These are phyloP conservation scores for Pyrus pyrifolia DNA, from an alignment of 306 rosid genomes.

Conservation along the genomic window DNA sequence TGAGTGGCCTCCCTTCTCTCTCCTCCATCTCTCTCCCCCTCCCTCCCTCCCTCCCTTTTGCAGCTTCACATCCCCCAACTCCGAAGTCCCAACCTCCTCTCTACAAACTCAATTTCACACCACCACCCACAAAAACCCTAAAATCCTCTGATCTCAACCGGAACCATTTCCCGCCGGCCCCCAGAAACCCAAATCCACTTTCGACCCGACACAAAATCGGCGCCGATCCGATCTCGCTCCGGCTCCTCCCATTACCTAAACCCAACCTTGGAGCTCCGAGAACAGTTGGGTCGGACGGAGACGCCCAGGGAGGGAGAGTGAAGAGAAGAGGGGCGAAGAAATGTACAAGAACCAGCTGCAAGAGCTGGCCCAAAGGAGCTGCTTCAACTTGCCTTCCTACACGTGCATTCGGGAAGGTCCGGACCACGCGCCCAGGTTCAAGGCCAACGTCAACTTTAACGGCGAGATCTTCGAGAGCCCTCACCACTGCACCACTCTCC, in stretches of 20 bases:
- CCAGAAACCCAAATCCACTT: neutral
- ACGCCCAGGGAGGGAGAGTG: neutral
- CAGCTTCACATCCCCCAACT: constrained; percentile 16
- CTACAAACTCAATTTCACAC: neutral
- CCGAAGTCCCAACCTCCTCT: constrained; percentile 5
- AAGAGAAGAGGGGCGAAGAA: constrained; percentile 27
- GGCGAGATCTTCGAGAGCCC: constrained; percentile 95
- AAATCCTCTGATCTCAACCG: constrained; percentile 19
- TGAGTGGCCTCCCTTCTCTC: neutral
- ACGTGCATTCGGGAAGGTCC: constrained; percentile 95
- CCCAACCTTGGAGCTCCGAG: neutral
- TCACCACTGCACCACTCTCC: constrained; percentile 76
- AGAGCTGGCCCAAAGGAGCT: constrained; percentile 98
- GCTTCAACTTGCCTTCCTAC: constrained; percentile 96
- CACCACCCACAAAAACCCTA: constrained; percentile 26
- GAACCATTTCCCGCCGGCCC: constrained; percentile 15
- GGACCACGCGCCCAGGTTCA: constrained; percentile 98
- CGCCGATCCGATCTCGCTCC: constrained; percentile 55
- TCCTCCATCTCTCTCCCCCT: neutral
- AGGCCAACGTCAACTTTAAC: constrained; percentile 91
- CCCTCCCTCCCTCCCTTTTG: constrained; percentile 4
- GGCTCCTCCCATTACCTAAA: neutral
- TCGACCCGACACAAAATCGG: constrained; percentile 13
- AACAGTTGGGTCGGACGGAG: neutral
- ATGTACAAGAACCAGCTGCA: constrained; percentile 99